Conservation (phyloP, 768 basidiomycete genomes). For the Dioszegia aurantiaca region DNA sequence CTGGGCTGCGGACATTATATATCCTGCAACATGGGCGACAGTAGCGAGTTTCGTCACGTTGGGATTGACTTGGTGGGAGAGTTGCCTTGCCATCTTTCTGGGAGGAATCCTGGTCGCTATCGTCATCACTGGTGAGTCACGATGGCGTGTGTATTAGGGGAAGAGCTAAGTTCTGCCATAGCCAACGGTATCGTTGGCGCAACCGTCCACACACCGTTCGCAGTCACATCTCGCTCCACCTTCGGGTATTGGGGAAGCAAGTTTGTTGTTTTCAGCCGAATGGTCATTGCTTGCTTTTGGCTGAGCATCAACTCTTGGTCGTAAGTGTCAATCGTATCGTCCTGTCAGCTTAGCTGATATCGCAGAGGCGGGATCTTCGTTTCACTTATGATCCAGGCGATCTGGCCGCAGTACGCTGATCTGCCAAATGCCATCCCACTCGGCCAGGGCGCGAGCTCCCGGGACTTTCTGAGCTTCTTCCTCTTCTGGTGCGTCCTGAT, state of each 20-base stretch:
- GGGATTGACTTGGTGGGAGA: conserved; percentile 62
- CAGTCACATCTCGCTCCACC: conserved; percentile 33
- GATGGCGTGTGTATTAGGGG: too few relatives aligned
- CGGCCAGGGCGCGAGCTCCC: conserved; percentile 25
- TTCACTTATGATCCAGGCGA: conserved; percentile 30
- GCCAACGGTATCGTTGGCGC: conserved; percentile 44
- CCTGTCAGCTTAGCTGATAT: neutral
- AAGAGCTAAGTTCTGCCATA: neutral
- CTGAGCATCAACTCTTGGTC: conserved; percentile 17
- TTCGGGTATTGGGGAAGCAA: conserved; percentile 44
- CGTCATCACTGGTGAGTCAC: conserved; percentile 30
- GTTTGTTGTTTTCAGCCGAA: conserved; percentile 41
- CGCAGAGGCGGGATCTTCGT: conserved; percentile 27
- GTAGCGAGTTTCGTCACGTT: conserved; percentile 30
- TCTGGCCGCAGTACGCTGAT: conserved; percentile 36
- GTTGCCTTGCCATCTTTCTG: conserved; percentile 75
- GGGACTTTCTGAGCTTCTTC: conserved; percentile 29
- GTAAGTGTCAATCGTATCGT: neutral
- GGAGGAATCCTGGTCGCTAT: conserved; percentile 76
- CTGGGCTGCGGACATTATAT: conserved; percentile 36
- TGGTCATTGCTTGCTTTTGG: conserved; percentile 36
- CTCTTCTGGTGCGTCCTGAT: conserved; percentile 27
- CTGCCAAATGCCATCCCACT: conserved; percentile 26
- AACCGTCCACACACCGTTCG: conserved; percentile 36
- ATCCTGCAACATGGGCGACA: conserved; percentile 36